Percentiles rank a stretch among this genome's conserved stretches.
Conservation (phyloP, 805 yeast genomes). For the Millerozyma miso region DNA sequence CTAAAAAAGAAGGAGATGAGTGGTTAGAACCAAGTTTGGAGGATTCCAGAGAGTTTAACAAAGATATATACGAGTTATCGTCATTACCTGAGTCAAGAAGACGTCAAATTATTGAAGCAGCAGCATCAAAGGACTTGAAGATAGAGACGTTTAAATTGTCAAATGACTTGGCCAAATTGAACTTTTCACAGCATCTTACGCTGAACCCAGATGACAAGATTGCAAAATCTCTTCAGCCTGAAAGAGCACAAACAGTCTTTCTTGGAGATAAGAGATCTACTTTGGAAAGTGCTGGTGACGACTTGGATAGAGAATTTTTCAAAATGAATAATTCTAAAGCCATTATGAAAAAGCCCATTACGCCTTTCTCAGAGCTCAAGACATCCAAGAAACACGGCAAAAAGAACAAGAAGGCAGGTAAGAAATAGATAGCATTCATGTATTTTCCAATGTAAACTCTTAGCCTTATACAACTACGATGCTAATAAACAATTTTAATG, state of each 20-base stretch:
- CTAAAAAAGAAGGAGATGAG: slow-evolving; percentile 55
- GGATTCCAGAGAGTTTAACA: slow-evolving; percentile 55
- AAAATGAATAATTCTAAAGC: slow-evolving; percentile 42
- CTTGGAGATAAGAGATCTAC: slow-evolving; percentile 86
- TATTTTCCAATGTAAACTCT: slow-evolving; percentile 13
- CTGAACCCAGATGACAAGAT: slow-evolving; percentile 23
- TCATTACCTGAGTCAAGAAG: slow-evolving; percentile 69
- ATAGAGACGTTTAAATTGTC: slow-evolving; percentile 58
- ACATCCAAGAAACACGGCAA: slow-evolving; percentile 63
- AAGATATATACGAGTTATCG: slow-evolving; percentile 63
- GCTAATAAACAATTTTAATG: background rate
- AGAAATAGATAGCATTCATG: slow-evolving; percentile 34
- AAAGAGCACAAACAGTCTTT: slow-evolving; percentile 45
- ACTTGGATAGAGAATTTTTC: slow-evolving; percentile 84
- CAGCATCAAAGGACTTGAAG: slow-evolving; percentile 49
- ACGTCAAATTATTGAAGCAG: slow-evolving; percentile 65
- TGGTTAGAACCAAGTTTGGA: slow-evolving; percentile 48
- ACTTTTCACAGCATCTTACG: slow-evolving; percentile 73
- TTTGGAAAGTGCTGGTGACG: slow-evolving; percentile 70
- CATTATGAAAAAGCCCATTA: slow-evolving; percentile 59
- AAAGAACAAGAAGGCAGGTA: slow-evolving; percentile 66
- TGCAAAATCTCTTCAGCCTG: slow-evolving; percentile 12
- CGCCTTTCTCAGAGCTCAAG: slow-evolving; percentile 67
- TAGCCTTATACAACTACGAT: background rate
- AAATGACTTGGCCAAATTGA: slow-evolving; percentile 63